phyloP scores from a whole-genome alignment of 495 filamentous ascomycete genomes.

The Penicillium daleae region DNA sequence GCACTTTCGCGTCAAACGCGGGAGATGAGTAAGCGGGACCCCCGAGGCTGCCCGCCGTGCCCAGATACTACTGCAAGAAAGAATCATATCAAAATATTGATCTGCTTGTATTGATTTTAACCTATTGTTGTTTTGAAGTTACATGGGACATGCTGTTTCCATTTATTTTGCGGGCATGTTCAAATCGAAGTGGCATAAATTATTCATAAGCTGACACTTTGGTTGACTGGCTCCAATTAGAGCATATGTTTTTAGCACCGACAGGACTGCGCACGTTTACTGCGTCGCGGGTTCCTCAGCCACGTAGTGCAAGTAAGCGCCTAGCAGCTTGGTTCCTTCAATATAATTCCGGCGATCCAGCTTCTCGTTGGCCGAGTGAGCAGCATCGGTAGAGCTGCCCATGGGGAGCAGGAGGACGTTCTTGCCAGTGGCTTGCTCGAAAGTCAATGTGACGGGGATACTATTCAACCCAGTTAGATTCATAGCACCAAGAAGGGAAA shows the following conservation, averaged over 20 bases:
- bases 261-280: slow-evolving; percentile 15
- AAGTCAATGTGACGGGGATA: slow-evolving; percentile 95
- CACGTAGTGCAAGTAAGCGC: slow-evolving; percentile 95
- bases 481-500: background rate
- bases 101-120: background rate
- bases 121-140: background rate
- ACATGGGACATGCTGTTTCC: background rate
- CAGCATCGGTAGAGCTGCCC: slow-evolving; percentile 95
- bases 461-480: slow-evolving; percentile 47
- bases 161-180: no score
- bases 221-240: background rate
- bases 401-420: slow-evolving; percentile 95
- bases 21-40: slow-evolving; percentile 18
- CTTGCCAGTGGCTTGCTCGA: slow-evolving; percentile 98
- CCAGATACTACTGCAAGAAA: background rate
- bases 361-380: slow-evolving; percentile 98
- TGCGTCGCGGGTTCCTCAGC: slow-evolving; percentile 75
- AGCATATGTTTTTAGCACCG: background rate
- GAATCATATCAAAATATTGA: background rate
- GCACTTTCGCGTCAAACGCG: slow-evolving; percentile 19
- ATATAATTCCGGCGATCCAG: slow-evolving; percentile 96
- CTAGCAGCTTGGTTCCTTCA: slow-evolving; percentile 94
- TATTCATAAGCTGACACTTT: slow-evolving; percentile 4
- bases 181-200: background rate
- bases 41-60: background rate